Evolutionary conservation across 2,329 filamentous ascomycete genomes (phyloP).

Genomic region (Cordyceps tenuipes): DNA sequence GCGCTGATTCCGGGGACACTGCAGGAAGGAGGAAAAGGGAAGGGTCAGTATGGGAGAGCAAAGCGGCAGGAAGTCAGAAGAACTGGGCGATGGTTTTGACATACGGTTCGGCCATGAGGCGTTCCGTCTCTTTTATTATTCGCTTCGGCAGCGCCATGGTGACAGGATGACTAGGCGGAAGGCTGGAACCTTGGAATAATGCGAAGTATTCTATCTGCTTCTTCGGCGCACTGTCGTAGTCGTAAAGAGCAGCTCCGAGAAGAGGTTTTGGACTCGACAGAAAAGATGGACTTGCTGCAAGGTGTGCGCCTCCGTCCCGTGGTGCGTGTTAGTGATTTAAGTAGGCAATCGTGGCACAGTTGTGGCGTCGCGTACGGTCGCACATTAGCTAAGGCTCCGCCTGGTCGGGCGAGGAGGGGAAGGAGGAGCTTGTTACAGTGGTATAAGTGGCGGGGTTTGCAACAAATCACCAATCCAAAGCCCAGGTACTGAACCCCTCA

Average conservation of each 20-base stretch:
- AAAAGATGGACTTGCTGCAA: not conserved
- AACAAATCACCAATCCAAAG: no score
- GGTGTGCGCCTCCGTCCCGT: no score
- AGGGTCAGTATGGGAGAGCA: not conserved
- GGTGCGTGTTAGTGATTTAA: no score
- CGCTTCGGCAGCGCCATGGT: slow-evolving; percentile 79
- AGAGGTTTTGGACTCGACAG: not conserved
- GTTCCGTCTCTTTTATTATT: slow-evolving; percentile 97
- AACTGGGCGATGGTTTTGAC: slow-evolving; percentile 23
- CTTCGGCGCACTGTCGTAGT: not conserved
- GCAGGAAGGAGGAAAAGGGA: slow-evolving; percentile 4
- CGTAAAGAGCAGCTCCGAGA: not conserved
- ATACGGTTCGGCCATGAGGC: slow-evolving; percentile 92
- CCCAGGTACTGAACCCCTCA: no score
- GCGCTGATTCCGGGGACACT: slow-evolving; percentile 96
- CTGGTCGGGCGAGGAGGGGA: not conserved
- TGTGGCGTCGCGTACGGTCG: no score
- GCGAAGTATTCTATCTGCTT: not conserved
- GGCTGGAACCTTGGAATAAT: not conserved
- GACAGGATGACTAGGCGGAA: not conserved
- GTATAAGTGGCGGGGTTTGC: no score
- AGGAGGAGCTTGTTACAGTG: no score
- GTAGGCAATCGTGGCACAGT: no score
- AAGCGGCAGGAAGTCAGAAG: not conserved
- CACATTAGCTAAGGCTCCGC: no score